Base-by-base conservation (phyloP, 768 basidiomycete species). In the Pisolithus tinctorius region DNA sequence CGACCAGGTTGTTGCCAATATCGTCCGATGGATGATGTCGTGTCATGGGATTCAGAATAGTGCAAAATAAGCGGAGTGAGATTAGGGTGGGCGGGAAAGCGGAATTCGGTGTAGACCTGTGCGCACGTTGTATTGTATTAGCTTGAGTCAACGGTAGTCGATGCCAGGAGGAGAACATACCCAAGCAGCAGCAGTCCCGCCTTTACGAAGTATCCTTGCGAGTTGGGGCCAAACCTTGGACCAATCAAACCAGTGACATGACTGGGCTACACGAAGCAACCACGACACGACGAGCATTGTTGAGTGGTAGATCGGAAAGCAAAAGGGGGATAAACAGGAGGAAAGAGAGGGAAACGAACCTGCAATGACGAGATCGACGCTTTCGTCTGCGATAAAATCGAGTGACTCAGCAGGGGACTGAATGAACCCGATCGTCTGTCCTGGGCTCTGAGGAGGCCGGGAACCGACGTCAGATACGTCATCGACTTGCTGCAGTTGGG, bases 241-340 rank as follows among this genome's bases (percentile, higher is more conserved):
- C 77, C 83, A 87, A 58, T 90, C 75, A 60, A 91, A 92, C 88
- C 88, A 90, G 61, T 92, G 89, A 3, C 80, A 80, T 0, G 88
- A 81, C 67, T 88, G 88, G 1, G 85, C 88, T 88, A 45, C 14
- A 46, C 3, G n/a, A 4, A 11, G 14, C 11, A 29, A 7, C 20
- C 17, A 52, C 26, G 27, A 39, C 26, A 7, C 11, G 34, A 34
- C 6, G 14, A n/a, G 5, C 13, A 25, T 11, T 16, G 25, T 23
- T 27, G 25, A 26, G 43, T 29, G 8, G 4, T 44, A 23, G 16
- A 39, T 10, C 4, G 9, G 20, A 20, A 17, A 20, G 16, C n/a
- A 2, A 11, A 4, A n/a, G 25, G 26, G 26, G 11, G 14, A 26
- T n/a, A 6, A n/a, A 23, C 41, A 25, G 17, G 9, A 13, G 25